A percentile compares a stretch with the other conserved stretches of the same genome.
Evolutionary conservation across 352 stramenopile genomes (phyloP).

Genomic region (Pythium periplocum): DNA sequence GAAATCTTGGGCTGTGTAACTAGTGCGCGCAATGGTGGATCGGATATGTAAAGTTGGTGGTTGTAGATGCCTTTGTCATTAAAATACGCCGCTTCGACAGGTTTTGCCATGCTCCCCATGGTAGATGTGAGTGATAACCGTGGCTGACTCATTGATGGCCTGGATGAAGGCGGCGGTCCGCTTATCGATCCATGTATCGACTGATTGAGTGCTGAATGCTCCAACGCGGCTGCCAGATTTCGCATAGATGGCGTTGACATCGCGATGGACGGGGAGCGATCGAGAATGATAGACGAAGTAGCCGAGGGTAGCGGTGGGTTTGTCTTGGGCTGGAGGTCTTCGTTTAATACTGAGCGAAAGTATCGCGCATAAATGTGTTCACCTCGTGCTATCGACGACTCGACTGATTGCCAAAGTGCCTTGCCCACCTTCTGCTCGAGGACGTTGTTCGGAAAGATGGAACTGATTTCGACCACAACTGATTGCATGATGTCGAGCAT

Average conservation of each 20-base stretch:
- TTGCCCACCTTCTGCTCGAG: conserved; percentile 45
- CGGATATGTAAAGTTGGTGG: conserved; percentile 10
- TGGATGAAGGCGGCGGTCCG: background rate
- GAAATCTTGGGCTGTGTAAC: conserved; percentile 19
- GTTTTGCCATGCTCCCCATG: background rate
- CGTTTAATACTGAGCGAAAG: conserved; percentile 56
- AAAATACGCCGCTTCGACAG: conserved; percentile 13
- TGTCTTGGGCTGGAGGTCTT: conserved; percentile 20
- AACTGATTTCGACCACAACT: conserved; percentile 68
- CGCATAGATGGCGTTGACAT: conserved; percentile 10
- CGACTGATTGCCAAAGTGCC: conserved; percentile 52
- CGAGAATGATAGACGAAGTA: background rate
- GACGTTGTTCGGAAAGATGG: conserved; percentile 64
- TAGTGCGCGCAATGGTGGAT: conserved; percentile 3
- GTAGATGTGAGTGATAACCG: conserved; percentile 6
- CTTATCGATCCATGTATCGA: background rate
- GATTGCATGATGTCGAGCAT: conserved; percentile 52
- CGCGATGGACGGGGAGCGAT: conserved; percentile 14
- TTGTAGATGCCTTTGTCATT: conserved; percentile 22
- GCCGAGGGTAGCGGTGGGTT: background rate
- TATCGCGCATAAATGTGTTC: conserved; percentile 76
- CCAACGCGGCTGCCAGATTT: conserved; percentile 17
- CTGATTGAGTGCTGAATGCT: conserved; percentile 12
- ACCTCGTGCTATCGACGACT: conserved; percentile 43
- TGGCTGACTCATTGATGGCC: no score